Conservation (phyloP, 371 early-diverging fungal genomes). For the Ordospora colligata region DNA sequence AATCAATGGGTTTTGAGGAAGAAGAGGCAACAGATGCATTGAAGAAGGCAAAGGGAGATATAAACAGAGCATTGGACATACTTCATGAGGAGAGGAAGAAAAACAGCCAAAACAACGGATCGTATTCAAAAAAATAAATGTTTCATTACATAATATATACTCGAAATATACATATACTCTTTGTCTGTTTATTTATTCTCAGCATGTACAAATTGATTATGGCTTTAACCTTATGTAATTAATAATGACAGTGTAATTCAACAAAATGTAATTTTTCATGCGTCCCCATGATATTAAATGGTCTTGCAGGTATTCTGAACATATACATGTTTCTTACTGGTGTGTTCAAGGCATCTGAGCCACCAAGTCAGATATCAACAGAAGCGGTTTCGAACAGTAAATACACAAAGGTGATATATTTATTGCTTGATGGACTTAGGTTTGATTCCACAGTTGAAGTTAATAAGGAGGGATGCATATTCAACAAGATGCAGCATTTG, state of each 20-base stretch:
- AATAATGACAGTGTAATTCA: too few relatives aligned
- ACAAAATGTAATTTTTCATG: background rate
- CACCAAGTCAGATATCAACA: background rate
- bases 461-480: background rate
- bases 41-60: conserved; percentile 38
- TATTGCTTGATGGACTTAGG: conserved; percentile 58
- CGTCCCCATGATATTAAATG: background rate
- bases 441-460: conserved; percentile 47
- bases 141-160: background rate
- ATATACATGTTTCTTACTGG: conserved; percentile 26
- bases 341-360: conserved; percentile 1
- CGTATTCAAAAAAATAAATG: conserved; percentile 27
- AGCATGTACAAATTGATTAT: too few relatives aligned
- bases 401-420: conserved; percentile 47
- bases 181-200: too few relatives aligned
- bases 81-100: conserved; percentile 16
- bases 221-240: too few relatives aligned
- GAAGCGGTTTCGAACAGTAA: background rate
- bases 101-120: background rate
- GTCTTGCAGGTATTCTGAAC: background rate
- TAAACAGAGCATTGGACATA: conserved; percentile 42
- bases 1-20: conserved; percentile 55
- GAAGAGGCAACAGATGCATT: conserved; percentile 37
- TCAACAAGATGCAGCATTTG: conserved; percentile 20
- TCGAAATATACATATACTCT: too few relatives aligned